Conservation (phyloP, 768 basidiomycete species). For the Mycena metata region DNA sequence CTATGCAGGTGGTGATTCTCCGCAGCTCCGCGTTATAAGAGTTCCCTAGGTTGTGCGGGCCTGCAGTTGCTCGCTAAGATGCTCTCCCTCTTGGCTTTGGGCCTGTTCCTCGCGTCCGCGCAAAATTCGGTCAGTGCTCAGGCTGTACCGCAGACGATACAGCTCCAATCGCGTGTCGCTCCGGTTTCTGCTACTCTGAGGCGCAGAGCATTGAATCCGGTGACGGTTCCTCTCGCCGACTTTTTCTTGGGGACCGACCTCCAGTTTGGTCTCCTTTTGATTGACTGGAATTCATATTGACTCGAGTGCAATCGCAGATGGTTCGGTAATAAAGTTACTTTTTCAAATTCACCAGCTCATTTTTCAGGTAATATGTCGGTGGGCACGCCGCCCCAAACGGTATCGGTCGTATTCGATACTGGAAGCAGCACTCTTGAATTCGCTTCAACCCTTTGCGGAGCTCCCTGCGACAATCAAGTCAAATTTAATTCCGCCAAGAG, state of each 20-base stretch:
- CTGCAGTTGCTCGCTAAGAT: conserved; percentile 13
- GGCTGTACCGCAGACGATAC: conserved; percentile 30
- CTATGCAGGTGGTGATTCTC: neutral
- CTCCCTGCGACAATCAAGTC: conserved; percentile 57
- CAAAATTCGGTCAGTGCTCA: conserved; percentile 20
- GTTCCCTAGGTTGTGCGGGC: no score
- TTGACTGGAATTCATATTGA: conserved; percentile 9
- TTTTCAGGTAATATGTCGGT: conserved; percentile 66
- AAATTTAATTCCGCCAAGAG: conserved; percentile 64
- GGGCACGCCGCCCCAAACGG: conserved; percentile 66
- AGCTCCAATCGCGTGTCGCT: conserved; percentile 33
- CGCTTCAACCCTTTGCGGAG: conserved; percentile 57
- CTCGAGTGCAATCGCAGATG: conserved; percentile 50
- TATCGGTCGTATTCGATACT: conserved; percentile 70
- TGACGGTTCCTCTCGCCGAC: conserved; percentile 61
- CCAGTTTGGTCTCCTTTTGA: conserved; percentile 54
- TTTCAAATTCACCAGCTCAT: no score
- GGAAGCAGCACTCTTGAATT: conserved; percentile 51
- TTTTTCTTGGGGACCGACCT: conserved; percentile 71
- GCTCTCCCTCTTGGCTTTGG: conserved; percentile 27
- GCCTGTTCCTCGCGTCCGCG: conserved; percentile 13
- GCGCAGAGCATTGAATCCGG: conserved; percentile 54
- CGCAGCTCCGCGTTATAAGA: conserved; percentile 5
- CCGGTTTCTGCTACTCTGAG: conserved; percentile 40
- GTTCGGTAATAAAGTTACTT: no score